Evolutionary conservation across 192 early-diverging fungal genomes (phyloP).

Genomic region (Entophlyctis luteolus): DNA sequence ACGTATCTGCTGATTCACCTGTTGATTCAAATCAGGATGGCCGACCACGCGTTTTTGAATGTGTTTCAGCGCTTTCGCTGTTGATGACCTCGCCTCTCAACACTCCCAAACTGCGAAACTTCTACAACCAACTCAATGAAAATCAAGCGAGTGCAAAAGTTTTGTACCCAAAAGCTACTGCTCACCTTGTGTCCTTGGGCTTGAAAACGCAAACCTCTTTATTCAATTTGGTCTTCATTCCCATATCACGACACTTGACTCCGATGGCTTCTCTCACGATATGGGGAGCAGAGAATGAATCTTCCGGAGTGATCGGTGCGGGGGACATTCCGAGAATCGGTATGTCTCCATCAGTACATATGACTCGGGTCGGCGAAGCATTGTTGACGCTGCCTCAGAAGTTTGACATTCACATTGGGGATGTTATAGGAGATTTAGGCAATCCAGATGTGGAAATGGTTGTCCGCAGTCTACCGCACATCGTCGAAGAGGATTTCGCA

Average conservation of each 20-base stretch:
- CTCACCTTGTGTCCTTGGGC: slow-evolving; percentile 27
- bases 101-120: slow-evolving; percentile 40
- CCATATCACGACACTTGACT: slow-evolving; percentile 45
- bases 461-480: slow-evolving; percentile 43
- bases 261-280: slow-evolving; percentile 39
- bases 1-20: too few relatives aligned
- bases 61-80: slow-evolving; percentile 39
- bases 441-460: slow-evolving; percentile 39
- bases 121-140: not conserved
- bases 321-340: slow-evolving; percentile 60
- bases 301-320: slow-evolving; percentile 18
- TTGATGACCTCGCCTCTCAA: slow-evolving; percentile 54
- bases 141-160: not conserved
- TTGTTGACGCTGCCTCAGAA: slow-evolving; percentile 65
- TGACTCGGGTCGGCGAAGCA: slow-evolving; percentile 65
- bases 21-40: too few relatives aligned
- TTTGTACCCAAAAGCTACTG: not conserved
- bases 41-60: slow-evolving; percentile 4
- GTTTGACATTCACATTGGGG: slow-evolving; percentile 53
- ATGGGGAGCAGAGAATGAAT: slow-evolving; percentile 34
- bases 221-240: slow-evolving; percentile 55
- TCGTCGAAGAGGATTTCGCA: slow-evolving; percentile 33
- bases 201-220: slow-evolving; percentile 49
- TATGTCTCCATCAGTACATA: slow-evolving; percentile 62
- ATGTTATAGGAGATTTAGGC: not conserved